Percentiles rank a stretch among this genome's conserved stretches.
These are phyloP conservation scores for Marsdenia floribunda DNA, from an alignment of 257 asterid genomes.

Conservation along the genomic window DNA sequence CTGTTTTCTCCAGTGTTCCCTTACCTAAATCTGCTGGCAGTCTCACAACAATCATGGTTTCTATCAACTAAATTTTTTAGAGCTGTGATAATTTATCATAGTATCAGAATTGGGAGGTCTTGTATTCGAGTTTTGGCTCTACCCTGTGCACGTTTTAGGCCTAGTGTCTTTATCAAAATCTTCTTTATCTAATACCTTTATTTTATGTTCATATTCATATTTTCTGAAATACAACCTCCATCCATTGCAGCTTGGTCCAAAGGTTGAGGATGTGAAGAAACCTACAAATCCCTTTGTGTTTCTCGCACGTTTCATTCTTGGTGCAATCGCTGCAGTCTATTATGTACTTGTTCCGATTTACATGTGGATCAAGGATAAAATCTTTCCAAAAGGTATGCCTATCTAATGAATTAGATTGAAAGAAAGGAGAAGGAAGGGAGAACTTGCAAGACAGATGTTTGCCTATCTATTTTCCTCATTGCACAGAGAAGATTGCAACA, in stretches of 20 bases:
- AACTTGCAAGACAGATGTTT: not conserved
- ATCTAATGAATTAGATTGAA: conserved; percentile 13
- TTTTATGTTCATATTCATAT: not conserved
- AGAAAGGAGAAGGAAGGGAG: not conserved
- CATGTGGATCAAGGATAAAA: conserved; percentile 45
- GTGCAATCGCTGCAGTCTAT: conserved; percentile 32
- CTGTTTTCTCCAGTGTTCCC: not conserved
- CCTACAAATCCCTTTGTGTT: conserved; percentile 34
- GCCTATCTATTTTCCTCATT: not conserved
- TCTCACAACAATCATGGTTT: not conserved
- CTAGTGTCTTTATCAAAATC: not conserved
- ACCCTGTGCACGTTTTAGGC: too few species aligned
- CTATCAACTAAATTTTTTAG: too few species aligned
- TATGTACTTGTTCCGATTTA: conserved; percentile 36
- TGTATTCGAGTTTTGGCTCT: too few species aligned
- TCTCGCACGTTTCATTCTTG: conserved; percentile 28
- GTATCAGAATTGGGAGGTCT: too few species aligned
- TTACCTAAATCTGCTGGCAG: not conserved
- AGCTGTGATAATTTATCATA: too few species aligned
- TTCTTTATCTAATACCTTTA: not conserved
- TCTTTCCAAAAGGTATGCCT: conserved; percentile 35
- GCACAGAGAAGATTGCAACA: not conserved
- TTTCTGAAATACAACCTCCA: conserved; percentile 4
- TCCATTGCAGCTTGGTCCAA: conserved; percentile 37
- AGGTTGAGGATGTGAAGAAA: conserved; percentile 36